Evolutionary conservation across 345 rosid species (phyloP).

Genomic region (Acer saccharum): DNA sequence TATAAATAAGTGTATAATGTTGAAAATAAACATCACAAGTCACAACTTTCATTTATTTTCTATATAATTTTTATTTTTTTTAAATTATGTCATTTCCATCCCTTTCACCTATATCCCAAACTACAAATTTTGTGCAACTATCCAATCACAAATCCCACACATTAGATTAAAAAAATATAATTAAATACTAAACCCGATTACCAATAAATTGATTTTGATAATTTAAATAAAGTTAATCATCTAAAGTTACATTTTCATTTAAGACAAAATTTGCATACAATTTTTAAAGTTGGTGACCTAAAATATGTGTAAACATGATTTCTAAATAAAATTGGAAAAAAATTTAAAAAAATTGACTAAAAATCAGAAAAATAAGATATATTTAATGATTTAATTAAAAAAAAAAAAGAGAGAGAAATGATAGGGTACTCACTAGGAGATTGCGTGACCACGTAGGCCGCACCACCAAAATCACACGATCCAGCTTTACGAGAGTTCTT

Average conservation of each 20-base stretch:
- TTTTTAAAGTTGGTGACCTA: not conserved
- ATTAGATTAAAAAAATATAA: no score
- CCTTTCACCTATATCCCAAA: not conserved
- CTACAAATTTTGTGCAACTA: not conserved
- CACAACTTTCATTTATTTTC: not conserved
- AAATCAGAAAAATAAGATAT: no score
- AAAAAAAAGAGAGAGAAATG: not conserved
- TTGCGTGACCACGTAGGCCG: slow-evolving; percentile 69
- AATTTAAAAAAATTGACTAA: no score
- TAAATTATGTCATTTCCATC: not conserved
- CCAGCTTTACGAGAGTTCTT: slow-evolving; percentile 64
- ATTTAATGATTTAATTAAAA: not conserved
- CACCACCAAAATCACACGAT: slow-evolving; percentile 71
- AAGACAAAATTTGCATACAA: no score
- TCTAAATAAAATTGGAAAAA: not conserved
- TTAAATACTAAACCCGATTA: not conserved
- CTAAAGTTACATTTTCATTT: no score
- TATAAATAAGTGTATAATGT: not conserved
- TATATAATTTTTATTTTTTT: not conserved
- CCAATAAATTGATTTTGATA: no score
- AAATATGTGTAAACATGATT: not conserved
- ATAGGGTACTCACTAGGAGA: slow-evolving; percentile 60
- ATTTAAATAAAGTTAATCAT: no score
- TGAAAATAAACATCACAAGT: not conserved
- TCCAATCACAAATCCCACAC: not conserved